Conservation (phyloP, 1,284 basidiomycete genomes). For the Cryptococcus hybrid region DNA sequence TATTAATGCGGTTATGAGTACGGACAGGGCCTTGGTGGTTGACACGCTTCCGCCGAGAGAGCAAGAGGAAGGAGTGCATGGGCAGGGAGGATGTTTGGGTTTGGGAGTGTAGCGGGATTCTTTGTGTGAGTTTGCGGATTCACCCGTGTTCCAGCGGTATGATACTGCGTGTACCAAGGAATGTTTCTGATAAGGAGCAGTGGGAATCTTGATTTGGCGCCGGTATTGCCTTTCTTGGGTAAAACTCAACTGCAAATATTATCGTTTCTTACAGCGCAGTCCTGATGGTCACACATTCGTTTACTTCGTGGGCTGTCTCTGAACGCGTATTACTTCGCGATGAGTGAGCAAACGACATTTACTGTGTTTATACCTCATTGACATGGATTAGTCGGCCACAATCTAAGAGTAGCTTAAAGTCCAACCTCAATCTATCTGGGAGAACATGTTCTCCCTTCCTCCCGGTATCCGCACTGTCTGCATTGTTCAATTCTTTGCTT, state of each 20-base stretch:
- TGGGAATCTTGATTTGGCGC: constrained; percentile 70
- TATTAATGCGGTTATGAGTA: constrained; percentile 69
- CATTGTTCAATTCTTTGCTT: constrained; percentile 74
- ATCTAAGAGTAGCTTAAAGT: constrained; percentile 32
- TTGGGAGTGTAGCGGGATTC: constrained; percentile 80
- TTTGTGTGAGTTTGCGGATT: constrained; percentile 63
- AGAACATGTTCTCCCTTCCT: constrained; percentile 67
- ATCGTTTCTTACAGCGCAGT: constrained; percentile 53
- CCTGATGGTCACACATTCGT: constrained; percentile 51
- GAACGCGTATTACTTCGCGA: constrained; percentile 69
- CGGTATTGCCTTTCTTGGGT: constrained; percentile 64
- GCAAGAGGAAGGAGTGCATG: constrained; percentile 92
- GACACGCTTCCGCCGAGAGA: constrained; percentile 59
- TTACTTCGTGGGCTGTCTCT: constrained; percentile 66
- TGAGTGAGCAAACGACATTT: constrained; percentile 36
- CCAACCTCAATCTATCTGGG: constrained; percentile 57
- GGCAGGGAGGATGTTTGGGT: constrained; percentile 83
- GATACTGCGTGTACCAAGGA: too few species aligned
- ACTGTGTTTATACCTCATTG: background rate
- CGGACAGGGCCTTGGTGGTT: constrained; percentile 52
- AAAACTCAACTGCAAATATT: constrained; percentile 74
- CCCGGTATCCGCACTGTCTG: constrained; percentile 71
- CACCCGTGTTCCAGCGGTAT: too few species aligned
- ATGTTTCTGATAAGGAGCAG: constrained; percentile 17
- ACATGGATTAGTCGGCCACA: constrained; percentile 37